Base-by-base conservation (phyloP, 495 filamentous ascomycete genomes). In the Margaritispora aquatica region DNA sequence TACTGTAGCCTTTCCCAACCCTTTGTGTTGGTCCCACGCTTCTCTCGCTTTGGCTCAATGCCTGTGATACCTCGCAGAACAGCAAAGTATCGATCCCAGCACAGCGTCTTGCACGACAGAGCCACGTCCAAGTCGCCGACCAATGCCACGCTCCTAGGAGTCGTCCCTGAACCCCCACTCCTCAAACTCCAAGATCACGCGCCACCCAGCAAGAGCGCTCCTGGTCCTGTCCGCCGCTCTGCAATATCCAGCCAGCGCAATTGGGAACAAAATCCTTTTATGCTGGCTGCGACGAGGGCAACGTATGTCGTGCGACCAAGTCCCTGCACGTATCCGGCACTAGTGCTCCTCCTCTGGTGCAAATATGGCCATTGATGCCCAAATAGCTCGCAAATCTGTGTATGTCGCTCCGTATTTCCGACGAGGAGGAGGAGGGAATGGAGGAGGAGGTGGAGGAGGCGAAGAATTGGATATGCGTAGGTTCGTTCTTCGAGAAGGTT, bases 351-450 rank as follows among this genome's bases (percentile, higher is more conserved):
- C 19, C 2, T 41, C 34, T 21, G 53, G 38, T 24, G 26, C 49
- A 34, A 57, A 31, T 51, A 47, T 59, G 41, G 55, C 56, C 57
- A 64, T 64, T 63, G 64, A 61, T 61, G 64, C 64, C 60, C 64
- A 55, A 65, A 21, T 52, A 22, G 38, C 38, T 50, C 47, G 8
- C 5, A 20, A 2, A 1, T 44, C 38, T 44, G 38, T 44, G 17
- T 8, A 9, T 44, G 15, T 44, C 38, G 38, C 15, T 3, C 38
- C 17, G 38, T 8, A 8, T 8, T n/a, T 3, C 38, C 38, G 19
- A 17, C 38, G 38, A 44, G 38, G 8, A 17, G 17, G 38, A 17
- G 19, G 15, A 13, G 38, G 15, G 17, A 44, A 15, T 44, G 10
- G 38, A 44, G 3, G 38, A 15, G 38, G 10, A n/a, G 38, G 7